Evolutionary conservation across 306 rosid genomes (phyloP).

Genomic region (Cyamopsis tetragonoloba): DNA sequence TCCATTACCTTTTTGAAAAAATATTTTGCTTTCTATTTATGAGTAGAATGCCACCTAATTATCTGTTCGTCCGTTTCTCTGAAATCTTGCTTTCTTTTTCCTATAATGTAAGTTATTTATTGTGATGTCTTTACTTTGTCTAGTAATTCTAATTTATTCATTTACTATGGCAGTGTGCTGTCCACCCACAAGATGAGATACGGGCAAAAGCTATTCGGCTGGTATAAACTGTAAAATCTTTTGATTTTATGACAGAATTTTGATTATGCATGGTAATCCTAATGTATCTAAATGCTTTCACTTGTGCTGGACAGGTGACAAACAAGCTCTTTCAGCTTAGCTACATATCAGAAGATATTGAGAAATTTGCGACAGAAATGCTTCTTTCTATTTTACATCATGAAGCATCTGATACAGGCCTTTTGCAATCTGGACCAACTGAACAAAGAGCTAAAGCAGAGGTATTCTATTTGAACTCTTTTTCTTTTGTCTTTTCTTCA

Average conservation of each 20-base stretch:
- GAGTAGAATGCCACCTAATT: background rate
- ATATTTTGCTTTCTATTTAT: background rate
- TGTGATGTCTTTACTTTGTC: conserved; percentile 9
- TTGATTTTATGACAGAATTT: background rate
- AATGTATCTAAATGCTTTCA: background rate
- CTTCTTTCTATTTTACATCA: conserved; percentile 66
- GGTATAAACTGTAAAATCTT: conserved; percentile 50
- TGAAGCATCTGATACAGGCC: conserved; percentile 41
- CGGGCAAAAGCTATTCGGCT: conserved; percentile 96
- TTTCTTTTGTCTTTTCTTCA: conserved; percentile 2
- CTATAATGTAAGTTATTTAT: background rate
- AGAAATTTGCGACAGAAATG: conserved; percentile 72
- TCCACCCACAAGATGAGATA: conserved; percentile 88
- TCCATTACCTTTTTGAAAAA: background rate
- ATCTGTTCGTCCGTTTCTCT: conserved; percentile 1
- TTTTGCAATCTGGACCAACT: conserved; percentile 45
- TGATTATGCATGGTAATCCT: too few species aligned
- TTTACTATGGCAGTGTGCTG: conserved; percentile 74
- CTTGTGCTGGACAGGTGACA: conserved; percentile 62
- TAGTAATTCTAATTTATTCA: conserved; percentile 23
- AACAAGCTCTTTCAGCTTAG: conserved; percentile 89
- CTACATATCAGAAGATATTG: conserved; percentile 72
- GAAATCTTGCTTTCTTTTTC: conserved; percentile 8
- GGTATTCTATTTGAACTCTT: conserved; percentile 31
- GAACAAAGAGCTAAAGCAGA: conserved; percentile 49